Evolutionary conservation across 345 rosid genomes (phyloP).

Genomic region (Clarkia xantiana): DNA sequence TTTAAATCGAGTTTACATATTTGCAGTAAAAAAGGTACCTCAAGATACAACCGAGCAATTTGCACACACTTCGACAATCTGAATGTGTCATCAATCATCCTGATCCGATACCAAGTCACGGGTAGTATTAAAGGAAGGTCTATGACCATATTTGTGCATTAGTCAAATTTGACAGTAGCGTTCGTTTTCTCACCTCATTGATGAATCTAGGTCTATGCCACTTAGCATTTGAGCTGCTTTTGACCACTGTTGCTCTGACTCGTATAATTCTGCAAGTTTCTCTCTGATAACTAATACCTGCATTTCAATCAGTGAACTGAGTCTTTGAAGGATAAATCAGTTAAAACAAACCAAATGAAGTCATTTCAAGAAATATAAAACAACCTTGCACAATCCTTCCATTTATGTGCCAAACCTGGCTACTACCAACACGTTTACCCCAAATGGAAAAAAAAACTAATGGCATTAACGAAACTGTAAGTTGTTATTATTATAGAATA

Average conservation of each 20-base stretch:
- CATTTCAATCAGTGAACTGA: slow-evolving; percentile 1
- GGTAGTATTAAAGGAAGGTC: no score
- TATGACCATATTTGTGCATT: no score
- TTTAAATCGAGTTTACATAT: background rate
- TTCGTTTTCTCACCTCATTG: slow-evolving; percentile 60
- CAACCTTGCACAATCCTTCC: no score
- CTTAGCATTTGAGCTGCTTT: slow-evolving; percentile 98
- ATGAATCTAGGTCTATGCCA: slow-evolving; percentile 92
- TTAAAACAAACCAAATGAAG: background rate
- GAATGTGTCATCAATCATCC: slow-evolving; percentile 78
- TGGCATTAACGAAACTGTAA: no score
- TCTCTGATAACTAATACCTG: slow-evolving; percentile 83
- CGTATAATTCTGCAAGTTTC: slow-evolving; percentile 87
- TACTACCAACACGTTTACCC: no score
- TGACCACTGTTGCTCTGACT: slow-evolving; percentile 89
- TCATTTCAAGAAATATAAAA: background rate
- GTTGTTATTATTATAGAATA: no score
- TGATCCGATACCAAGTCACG: slow-evolving; percentile 15
- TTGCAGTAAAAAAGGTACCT: slow-evolving; percentile 37
- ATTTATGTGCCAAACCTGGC: no score
- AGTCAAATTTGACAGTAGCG: background rate
- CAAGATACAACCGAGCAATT: slow-evolving; percentile 88
- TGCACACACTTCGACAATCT: slow-evolving; percentile 90
- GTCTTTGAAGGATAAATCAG: background rate
- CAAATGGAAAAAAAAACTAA: no score